A percentile compares a stretch with the other conserved stretches of the same genome.
These are phyloP conservation scores for Diddensiella transvaalensis DNA, from an alignment of 805 yeast genomes.

Conservation along the genomic window DNA sequence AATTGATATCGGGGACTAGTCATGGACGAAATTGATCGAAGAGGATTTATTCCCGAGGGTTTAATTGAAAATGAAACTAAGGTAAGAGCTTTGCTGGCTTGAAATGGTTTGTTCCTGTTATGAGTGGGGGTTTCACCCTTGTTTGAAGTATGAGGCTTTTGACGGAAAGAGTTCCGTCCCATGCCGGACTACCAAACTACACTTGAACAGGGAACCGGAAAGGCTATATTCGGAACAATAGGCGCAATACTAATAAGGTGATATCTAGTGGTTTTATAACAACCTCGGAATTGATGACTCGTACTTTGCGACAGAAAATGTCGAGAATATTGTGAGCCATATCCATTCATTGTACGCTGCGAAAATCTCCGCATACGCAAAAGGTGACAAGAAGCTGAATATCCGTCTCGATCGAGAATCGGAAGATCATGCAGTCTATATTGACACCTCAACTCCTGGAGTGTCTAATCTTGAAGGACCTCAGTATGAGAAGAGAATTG, in stretches of 20 bases:
- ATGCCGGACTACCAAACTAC: not conserved
- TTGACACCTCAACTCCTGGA: conserved; percentile 66
- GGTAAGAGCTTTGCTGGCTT: conserved; percentile 20
- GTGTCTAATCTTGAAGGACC: conserved; percentile 41
- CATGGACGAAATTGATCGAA: conserved; percentile 71
- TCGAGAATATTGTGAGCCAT: conserved; percentile 75
- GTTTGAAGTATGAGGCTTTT: too few relatives aligned
- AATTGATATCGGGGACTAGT: conserved; percentile 38
- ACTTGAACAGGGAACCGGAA: too few relatives aligned
- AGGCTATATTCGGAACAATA: too few relatives aligned
- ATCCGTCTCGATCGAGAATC: conserved; percentile 78
- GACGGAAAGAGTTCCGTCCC: too few relatives aligned
- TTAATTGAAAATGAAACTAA: conserved; percentile 80
- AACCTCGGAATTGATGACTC: conserved; percentile 86
- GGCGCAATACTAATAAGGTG: too few relatives aligned
- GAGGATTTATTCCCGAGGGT: conserved; percentile 86
- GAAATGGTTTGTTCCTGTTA: not conserved
- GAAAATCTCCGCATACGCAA: conserved; percentile 82
- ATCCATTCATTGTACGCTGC: conserved; percentile 89
- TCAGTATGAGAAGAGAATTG: conserved; percentile 71
- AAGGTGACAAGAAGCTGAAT: conserved; percentile 51
- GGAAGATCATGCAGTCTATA: conserved; percentile 85
- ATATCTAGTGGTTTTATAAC: conserved; percentile 70
- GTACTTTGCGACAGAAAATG: conserved; percentile 82
- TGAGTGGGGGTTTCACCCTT: too few relatives aligned